Conservation (phyloP, 176 grass and related monocot species). For the Eleusine coracana region DNA sequence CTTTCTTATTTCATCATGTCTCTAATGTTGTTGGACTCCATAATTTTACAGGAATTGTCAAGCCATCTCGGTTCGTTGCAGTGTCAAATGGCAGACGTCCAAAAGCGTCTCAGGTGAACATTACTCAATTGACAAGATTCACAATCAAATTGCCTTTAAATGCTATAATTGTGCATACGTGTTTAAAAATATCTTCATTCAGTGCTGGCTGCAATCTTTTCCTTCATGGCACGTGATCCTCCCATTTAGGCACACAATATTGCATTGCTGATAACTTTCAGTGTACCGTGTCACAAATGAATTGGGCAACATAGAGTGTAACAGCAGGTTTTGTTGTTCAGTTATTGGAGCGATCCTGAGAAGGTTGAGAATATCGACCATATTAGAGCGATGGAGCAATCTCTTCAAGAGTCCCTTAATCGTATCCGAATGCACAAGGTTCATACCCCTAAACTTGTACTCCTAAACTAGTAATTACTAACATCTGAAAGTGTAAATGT, state of each 20-base stretch:
- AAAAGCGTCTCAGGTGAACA: slow-evolving; percentile 69
- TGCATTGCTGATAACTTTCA: slow-evolving; percentile 43
- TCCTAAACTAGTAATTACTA: slow-evolving; percentile 1
- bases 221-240: slow-evolving; percentile 40
- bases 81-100: slow-evolving; percentile 55
- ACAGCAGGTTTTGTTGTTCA: slow-evolving; percentile 48
- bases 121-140: background rate
- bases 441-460: background rate
- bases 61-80: slow-evolving; percentile 67
- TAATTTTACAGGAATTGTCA: slow-evolving; percentile 59
- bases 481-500: slow-evolving; percentile 5
- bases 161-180: slow-evolving; percentile 30
- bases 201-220: slow-evolving; percentile 26
- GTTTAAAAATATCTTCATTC: slow-evolving; percentile 33
- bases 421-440: slow-evolving; percentile 65
- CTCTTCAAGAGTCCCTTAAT: slow-evolving; percentile 65
- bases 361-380: slow-evolving; percentile 70
- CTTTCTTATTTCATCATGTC: background rate
- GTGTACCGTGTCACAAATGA: slow-evolving; percentile 31
- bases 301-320: background rate
- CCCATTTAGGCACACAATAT: background rate
- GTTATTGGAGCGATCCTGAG: slow-evolving; percentile 74
- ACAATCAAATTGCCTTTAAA: slow-evolving; percentile 14
- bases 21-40: slow-evolving; percentile 3
- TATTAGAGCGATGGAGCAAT: slow-evolving; percentile 81